These are phyloP conservation scores for Sugiyamaella paludigena DNA, from an alignment of 1,139 yeast species.

Conservation along the genomic window DNA sequence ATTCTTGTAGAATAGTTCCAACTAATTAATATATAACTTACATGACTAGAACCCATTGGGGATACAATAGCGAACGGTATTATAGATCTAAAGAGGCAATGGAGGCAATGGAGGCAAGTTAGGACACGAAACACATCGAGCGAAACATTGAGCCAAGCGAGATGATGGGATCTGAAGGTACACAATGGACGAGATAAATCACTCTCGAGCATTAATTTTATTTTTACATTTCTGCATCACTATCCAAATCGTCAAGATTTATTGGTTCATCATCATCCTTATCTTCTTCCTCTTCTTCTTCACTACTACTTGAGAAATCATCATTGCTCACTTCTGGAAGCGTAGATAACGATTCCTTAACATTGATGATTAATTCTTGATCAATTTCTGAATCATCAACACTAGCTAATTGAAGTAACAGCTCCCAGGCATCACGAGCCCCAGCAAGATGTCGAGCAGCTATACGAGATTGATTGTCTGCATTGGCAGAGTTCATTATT, in stretches of 20 bases:
- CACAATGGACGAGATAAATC: neutral
- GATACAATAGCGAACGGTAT: too few relatives aligned
- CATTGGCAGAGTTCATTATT: slow-evolving; percentile 8
- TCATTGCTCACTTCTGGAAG: slow-evolving; percentile 38
- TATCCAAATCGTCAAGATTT: slow-evolving; percentile 22
- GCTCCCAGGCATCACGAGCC: slow-evolving; percentile 35
- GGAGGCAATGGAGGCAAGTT: too few relatives aligned
- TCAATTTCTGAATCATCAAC: slow-evolving; percentile 30
- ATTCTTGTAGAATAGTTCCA: too few relatives aligned
- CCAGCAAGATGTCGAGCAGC: slow-evolving; percentile 34
- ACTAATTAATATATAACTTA: too few relatives aligned
- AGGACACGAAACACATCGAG: too few relatives aligned
- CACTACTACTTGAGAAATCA: slow-evolving; percentile 30
- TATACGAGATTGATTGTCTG: slow-evolving; percentile 17
- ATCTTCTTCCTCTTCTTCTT: slow-evolving; percentile 20
- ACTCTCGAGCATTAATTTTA: neutral
- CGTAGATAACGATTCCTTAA: slow-evolving; percentile 33
- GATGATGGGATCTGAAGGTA: too few relatives aligned
- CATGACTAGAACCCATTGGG: too few relatives aligned
- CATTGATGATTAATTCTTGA: slow-evolving; percentile 33
- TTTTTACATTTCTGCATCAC: slow-evolving; percentile 8
- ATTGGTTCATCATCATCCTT: slow-evolving; percentile 16
- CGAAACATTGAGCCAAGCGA: too few relatives aligned
- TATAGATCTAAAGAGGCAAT: too few relatives aligned
- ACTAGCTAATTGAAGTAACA: slow-evolving; percentile 26